These are phyloP conservation scores for Citrus mangshanensis DNA, from an alignment of 345 rosid genomes.

Conservation along the genomic window DNA sequence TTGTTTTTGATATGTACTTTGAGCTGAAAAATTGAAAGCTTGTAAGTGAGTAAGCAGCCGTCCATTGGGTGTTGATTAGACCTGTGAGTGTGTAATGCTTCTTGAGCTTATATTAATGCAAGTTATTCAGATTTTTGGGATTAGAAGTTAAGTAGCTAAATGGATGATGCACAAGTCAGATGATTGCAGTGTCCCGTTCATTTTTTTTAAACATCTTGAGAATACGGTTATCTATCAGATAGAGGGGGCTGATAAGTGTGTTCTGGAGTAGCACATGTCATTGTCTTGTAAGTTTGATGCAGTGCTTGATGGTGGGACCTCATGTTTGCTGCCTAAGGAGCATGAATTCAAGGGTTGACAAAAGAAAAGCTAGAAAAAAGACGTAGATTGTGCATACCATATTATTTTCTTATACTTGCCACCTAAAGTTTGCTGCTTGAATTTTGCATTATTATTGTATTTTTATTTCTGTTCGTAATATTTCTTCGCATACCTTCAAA, in stretches of 20 bases:
- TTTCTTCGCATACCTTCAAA: not conserved
- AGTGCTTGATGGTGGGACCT: not conserved
- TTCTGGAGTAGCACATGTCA: not conserved
- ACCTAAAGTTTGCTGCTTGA: not conserved
- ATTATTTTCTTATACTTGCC: not conserved
- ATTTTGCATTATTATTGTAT: not conserved
- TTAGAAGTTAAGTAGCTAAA: not conserved
- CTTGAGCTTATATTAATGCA: not conserved
- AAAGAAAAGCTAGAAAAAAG: not conserved
- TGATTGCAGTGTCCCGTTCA: not conserved
- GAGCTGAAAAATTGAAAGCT: not conserved
- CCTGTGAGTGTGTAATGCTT: not conserved
- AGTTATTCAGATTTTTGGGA: not conserved
- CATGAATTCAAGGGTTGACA: not conserved
- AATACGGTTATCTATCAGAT: not conserved
- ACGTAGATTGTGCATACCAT: not conserved
- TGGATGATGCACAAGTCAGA: not conserved
- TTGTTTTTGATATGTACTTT: not conserved
- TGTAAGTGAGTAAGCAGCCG: not conserved
- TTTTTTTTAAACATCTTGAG: not conserved
- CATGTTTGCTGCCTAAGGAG: not conserved
- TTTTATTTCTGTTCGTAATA: not conserved
- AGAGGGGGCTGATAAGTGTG: not conserved
- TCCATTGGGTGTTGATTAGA: not conserved
- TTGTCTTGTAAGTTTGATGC: not conserved